These are phyloP conservation scores for Stylosanthes scabra DNA, from an alignment of 331 rosid genomes.

Conservation along the genomic window DNA sequence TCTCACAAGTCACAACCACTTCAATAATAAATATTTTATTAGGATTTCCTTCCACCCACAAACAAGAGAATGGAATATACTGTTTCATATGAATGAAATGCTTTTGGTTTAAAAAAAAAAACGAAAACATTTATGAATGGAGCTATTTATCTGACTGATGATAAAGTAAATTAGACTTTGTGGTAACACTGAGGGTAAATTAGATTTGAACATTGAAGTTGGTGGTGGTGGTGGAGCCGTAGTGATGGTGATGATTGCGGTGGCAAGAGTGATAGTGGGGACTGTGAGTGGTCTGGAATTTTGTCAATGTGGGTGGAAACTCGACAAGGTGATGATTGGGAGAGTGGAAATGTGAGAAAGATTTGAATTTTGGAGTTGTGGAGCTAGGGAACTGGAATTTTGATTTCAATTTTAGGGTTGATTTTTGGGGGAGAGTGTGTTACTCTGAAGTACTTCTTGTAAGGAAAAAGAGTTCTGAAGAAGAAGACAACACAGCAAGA, in stretches of 20 bases:
- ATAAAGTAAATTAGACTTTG: too few relatives aligned
- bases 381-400: not conserved
- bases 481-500: not conserved
- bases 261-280: not conserved
- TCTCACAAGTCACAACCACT: too few relatives aligned
- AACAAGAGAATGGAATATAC: too few relatives aligned
- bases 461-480: too few relatives aligned
- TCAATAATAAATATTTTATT: too few relatives aligned
- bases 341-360: not conserved
- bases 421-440: not conserved
- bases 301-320: not conserved
- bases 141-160: too few relatives aligned
- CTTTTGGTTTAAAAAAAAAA: too few relatives aligned
- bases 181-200: too few relatives aligned
- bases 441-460: not conserved
- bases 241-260: not conserved
- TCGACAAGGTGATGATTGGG: not conserved
- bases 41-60: too few relatives aligned
- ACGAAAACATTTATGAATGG: too few relatives aligned
- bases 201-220: constrained; percentile 70
- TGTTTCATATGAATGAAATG: too few relatives aligned
- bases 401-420: not conserved
- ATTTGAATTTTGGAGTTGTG: not conserved
- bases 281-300: not conserved
- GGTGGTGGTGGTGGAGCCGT: constrained; percentile 20